Evolutionary conservation across 2,329 filamentous ascomycete species (phyloP), one percentile per base, ranked within the genome.

Genomic region (Esteya vermicola): DNA sequence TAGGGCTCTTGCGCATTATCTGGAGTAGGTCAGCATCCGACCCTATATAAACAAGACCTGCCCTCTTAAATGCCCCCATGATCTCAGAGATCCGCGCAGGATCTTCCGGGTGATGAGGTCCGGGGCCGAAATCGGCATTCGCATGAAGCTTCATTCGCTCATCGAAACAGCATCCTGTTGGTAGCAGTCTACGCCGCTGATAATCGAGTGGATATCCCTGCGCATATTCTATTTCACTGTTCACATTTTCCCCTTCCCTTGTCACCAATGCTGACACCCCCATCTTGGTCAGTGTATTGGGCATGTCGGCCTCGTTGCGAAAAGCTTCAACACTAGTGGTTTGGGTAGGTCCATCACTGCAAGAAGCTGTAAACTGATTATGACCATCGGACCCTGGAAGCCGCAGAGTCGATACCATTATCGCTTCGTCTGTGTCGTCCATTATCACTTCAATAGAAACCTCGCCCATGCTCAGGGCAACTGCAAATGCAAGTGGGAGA

Each of bases 101-200:
- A 52, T 98, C 91, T 58, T 98, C 91, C 0, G 91, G 91, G 53
- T 98, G 91, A 38, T 93, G 80, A 19, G 89, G 81, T 36, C 78
- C 72, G 2, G 71, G 69, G 16, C 72, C 75, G 53, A 76, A 80
- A 55, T 85, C 78, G 14, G 84, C 78, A 54, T 95, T 93, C 40
- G 86, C 83, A 56, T 98, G 91, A 45, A 93, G 81, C 45, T 91
- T 85, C 91, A 98, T 98, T 25, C 89, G 77, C 42, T 85, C 78
- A 61, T 98, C 91, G 55, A 96, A 98, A 48, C 84, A 89, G 45
- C 81, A 76, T 4, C 84, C 84, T 0, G 82, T 88, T 0, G 80
- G 74, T 2, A 84, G 64, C 21, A 74, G 59, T 2, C 67, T 65
- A 28, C 60, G 64, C 42, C 61, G 60, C 13, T 55, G 56, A 38